Evolutionary conservation across 495 filamentous ascomycete species (phyloP).

Genomic region (Podospora australis): DNA sequence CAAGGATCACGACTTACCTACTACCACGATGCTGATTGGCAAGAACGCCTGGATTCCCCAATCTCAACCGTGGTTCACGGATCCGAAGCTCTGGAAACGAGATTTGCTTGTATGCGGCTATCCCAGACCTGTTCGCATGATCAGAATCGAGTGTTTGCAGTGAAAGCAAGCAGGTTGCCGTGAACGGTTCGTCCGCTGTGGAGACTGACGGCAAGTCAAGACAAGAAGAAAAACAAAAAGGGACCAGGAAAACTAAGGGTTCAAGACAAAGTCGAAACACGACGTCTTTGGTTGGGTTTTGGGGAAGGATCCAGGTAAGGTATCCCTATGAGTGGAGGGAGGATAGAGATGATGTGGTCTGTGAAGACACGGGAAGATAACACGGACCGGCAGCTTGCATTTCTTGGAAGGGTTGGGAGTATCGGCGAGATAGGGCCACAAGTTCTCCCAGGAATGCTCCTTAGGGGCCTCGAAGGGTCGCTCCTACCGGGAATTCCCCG

Average conservation of each 20-base stretch:
- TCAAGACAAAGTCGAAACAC: conserved; percentile 28
- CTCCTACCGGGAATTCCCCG: conserved; percentile 8
- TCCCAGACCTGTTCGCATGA: conserved; percentile 46
- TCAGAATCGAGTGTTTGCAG: conserved; percentile 33
- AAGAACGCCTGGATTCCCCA: too few species aligned
- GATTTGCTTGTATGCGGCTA: conserved; percentile 41
- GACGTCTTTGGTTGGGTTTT: conserved; percentile 8
- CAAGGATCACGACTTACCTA: too few species aligned
- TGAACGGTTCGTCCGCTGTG: conserved; percentile 27
- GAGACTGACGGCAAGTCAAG: conserved; percentile 10
- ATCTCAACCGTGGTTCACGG: conserved; percentile 16
- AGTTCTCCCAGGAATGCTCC: conserved; percentile 23
- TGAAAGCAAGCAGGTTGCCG: conserved; percentile 35
- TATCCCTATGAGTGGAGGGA: conserved; percentile 4
- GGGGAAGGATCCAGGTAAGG: too few species aligned
- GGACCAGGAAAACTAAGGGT: conserved; percentile 5
- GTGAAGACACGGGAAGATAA: conserved; percentile 12
- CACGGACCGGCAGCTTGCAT: conserved; percentile 27
- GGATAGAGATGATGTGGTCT: conserved; percentile 8
- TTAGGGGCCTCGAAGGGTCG: conserved; percentile 16
- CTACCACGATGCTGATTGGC: too few species aligned
- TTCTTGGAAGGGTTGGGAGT: conserved; percentile 24
- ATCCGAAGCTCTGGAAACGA: conserved; percentile 16
- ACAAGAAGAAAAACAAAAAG: conserved; percentile 11
- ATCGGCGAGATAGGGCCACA: conserved; percentile 1